Percentiles rank a stretch among this genome's conserved stretches.
Conservation (phyloP, 768 basidiomycete species). For the Lentinula aciculospora region DNA sequence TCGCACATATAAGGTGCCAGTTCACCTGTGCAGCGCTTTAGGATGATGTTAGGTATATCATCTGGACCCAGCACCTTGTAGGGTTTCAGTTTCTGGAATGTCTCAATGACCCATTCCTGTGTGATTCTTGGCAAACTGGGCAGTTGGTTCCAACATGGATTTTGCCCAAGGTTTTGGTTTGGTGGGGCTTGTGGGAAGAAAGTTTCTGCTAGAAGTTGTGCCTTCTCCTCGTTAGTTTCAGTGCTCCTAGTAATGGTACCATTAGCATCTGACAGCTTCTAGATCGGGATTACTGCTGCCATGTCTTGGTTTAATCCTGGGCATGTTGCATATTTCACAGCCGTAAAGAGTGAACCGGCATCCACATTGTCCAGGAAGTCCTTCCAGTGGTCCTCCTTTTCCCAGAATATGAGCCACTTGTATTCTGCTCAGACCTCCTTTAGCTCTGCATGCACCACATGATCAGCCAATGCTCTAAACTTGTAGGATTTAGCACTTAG, state of each 20-base stretch:
- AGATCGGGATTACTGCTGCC: background rate
- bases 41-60: background rate
- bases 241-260: background rate
- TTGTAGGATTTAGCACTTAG: background rate
- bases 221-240: background rate
- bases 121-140: background rate
- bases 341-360: conserved; percentile 13
- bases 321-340: conserved; percentile 1
- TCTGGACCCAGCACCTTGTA: conserved; percentile 19
- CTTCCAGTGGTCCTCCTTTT: conserved; percentile 19
- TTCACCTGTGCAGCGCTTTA: background rate
- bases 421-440: background rate
- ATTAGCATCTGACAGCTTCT: background rate
- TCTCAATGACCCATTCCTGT: conserved; percentile 3
- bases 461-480: background rate
- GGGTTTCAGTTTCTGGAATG: conserved; percentile 11
- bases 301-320: no score
- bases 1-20: background rate
- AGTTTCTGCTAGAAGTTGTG: background rate
- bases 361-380: conserved; percentile 15
- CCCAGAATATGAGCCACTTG: background rate
- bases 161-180: background rate
- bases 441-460: background rate
- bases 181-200: background rate
- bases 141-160: conserved; percentile 8